Evolutionary conservation across 306 rosid species (phyloP), one percentile per base, ranked within the genome.

Genomic region (Prunus dulcis): DNA sequence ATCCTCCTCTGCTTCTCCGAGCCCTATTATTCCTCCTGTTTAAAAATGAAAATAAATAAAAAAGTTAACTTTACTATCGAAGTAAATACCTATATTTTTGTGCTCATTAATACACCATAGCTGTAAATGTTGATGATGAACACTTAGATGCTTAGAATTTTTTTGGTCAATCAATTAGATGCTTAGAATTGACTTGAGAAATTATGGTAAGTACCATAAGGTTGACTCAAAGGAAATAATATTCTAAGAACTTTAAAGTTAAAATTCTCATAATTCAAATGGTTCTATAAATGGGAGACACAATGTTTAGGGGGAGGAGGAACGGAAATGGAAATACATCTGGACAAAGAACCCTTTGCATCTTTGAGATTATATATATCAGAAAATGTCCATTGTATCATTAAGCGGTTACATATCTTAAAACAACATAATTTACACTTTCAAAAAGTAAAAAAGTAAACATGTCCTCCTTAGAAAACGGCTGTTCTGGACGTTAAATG

Each of bases 21-120:
- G 97, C 66, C 98, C 98, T 49, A 95, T 92, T 83, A 95, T 95
- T 85, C 98, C 98, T 61, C 98, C 98, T 95, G 84, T 76, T 27
- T 22, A 28, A 56, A 10, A 38, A 72, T 20, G 20, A 22, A 61
- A 76, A 38, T 6, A 38, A 38, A 38, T 43, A 82, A 27, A 34
- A 25, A 52, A 23, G 7, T 32, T 32, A 38, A 47, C 6, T 3
- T 47, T 46, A 28, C 45, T 14, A 22, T 28, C 17, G 7, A 61
- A 45, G 18, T 41, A 72, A 38, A 56, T 58, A 55, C 41, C 32
- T 17, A 22, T 17, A 10, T 46, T 43, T 47, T 8, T 23, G 19
- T 41, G 49, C 77, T 46, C 50, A n/a, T 27, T 23, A 22, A 14
- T 23, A 46, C 69, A 22, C 20, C 49, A 15, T 19, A 19, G 43